These are phyloP conservation scores for Saccharomycopsis fibuligera DNA, from an alignment of 805 yeast genomes.

Conservation along the genomic window DNA sequence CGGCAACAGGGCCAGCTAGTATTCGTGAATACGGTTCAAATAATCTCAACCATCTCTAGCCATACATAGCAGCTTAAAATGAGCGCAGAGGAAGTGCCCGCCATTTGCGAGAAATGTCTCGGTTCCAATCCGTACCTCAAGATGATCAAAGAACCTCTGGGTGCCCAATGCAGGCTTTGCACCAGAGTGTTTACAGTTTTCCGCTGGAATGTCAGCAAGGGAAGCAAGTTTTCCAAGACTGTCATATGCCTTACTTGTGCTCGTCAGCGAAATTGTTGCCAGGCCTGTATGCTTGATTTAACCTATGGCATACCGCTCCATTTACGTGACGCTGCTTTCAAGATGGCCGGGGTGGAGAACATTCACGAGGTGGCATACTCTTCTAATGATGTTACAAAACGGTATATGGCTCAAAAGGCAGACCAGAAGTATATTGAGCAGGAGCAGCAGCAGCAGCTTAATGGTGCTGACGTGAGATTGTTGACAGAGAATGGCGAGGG, in stretches of 20 bases:
- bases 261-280: conserved; percentile 75
- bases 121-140: conserved; percentile 61
- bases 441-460: conserved; percentile 24
- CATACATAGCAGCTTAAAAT: background rate
- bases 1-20: too few relatives aligned
- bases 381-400: conserved; percentile 45
- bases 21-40: too few relatives aligned
- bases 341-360: conserved; percentile 52
- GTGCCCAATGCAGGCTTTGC: conserved; percentile 81
- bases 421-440: conserved; percentile 26
- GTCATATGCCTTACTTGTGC: conserved; percentile 78
- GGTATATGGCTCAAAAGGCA: conserved; percentile 50
- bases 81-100: conserved; percentile 43
- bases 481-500: conserved; percentile 6
- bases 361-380: conserved; percentile 35
- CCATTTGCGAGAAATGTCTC: conserved; percentile 67
- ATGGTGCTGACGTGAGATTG: conserved; percentile 2
- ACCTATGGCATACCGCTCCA: conserved; percentile 75
- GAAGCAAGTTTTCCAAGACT: conserved; percentile 49
- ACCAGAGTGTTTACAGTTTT: conserved; percentile 79
- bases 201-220: conserved; percentile 56
- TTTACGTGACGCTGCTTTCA: conserved; percentile 72
- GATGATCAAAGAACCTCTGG: conserved; percentile 62
- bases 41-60: too few relatives aligned
- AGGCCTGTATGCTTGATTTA: conserved; percentile 77